phyloP scores from a whole-genome alignment of 2,329 filamentous ascomycete species.

The Pseudopithomyces maydicus region DNA sequence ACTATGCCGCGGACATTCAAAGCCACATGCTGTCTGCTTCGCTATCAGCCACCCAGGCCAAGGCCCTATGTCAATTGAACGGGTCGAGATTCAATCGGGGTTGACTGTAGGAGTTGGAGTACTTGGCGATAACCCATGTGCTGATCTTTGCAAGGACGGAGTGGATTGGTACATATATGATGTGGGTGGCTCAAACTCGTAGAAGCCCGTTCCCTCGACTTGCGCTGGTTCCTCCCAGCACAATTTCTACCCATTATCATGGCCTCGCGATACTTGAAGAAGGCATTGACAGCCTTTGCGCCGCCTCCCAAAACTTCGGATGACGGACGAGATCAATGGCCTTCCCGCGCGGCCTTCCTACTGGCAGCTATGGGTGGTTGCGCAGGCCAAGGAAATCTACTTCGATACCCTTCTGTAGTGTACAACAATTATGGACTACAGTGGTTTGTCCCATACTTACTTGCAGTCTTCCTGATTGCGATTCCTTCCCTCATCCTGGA shows the following conservation, averaged over 20 bases:
- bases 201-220: not conserved
- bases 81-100: not conserved
- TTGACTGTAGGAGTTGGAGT: not conserved
- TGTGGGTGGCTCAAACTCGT: no score
- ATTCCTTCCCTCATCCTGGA: conserved; percentile 22
- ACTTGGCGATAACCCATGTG: not conserved
- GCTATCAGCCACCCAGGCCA: not conserved
- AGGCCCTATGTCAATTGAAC: not conserved
- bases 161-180: not conserved
- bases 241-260: not conserved
- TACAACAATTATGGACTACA: conserved; percentile 26
- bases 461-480: conserved; percentile 21
- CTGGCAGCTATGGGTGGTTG: conserved; percentile 21
- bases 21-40: not conserved
- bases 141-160: not conserved
- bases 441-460: conserved; percentile 19
- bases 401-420: conserved; percentile 20
- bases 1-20: not conserved
- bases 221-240: not conserved
- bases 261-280: not conserved
- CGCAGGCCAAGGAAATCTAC: conserved; percentile 20
- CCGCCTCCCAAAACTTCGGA: conserved; percentile 14
- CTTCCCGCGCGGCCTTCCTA: conserved; percentile 18
- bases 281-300: not conserved
- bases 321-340: conserved; percentile 23